A percentile compares a stretch with the other conserved stretches of the same genome.
phyloP scores from a whole-genome alignment of 164 flowering plant genomes.

The Umbellularia californica region DNA sequence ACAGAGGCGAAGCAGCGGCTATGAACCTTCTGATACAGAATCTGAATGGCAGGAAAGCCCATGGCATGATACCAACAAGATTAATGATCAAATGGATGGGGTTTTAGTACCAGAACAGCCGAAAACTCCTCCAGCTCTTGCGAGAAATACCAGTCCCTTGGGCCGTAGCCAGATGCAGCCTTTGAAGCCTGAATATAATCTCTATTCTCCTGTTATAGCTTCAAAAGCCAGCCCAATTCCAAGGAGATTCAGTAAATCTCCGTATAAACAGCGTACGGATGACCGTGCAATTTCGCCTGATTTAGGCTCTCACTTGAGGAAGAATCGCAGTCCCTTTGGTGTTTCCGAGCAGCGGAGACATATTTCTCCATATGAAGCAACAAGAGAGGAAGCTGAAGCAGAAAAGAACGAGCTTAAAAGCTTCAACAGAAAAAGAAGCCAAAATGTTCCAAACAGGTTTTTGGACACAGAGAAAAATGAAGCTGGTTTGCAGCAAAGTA shows the following conservation, averaged over 20 bases:
- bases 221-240: constrained; percentile 14
- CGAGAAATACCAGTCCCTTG: constrained; percentile 25
- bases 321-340: constrained; percentile 32
- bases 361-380: constrained; percentile 37
- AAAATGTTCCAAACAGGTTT: constrained; percentile 10
- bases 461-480: constrained; percentile 10
- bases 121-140: constrained; percentile 1
- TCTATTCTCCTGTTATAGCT: constrained; percentile 16
- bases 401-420: constrained; percentile 16
- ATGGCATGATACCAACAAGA: constrained; percentile 17
- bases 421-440: constrained; percentile 14
- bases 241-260: constrained; percentile 19
- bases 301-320: constrained; percentile 1
- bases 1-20: constrained; percentile 52
- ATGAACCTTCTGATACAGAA: constrained; percentile 76
- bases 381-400: constrained; percentile 17
- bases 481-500: constrained; percentile 11
- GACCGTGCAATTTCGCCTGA: not conserved
- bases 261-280: constrained; percentile 4
- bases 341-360: constrained; percentile 29
- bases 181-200: constrained; percentile 9
- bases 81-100: constrained; percentile 1
- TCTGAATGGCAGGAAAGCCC: constrained; percentile 53
- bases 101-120: constrained; percentile 10
- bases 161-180: constrained; percentile 10